Conservation (phyloP, 78 protist genomes). For the Pigoraptor vietnamica region DNA sequence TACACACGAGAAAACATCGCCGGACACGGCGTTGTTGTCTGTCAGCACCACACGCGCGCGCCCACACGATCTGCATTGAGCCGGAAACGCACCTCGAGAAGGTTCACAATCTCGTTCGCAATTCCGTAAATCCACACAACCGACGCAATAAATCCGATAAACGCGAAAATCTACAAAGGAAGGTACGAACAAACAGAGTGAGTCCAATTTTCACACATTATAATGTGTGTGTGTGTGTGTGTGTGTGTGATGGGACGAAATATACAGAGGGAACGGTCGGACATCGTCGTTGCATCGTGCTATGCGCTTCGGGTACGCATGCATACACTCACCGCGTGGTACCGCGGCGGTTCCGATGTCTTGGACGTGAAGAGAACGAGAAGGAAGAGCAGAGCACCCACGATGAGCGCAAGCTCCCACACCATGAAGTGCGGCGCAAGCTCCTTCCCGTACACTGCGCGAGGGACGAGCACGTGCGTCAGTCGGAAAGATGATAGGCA, state of each 20-base stretch:
- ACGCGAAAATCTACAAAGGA: not conserved
- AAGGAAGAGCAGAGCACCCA: not conserved
- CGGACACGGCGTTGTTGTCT: not conserved
- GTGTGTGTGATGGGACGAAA: not conserved
- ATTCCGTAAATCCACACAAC: constrained; percentile 4
- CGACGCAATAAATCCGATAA: not conserved
- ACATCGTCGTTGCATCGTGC: not conserved
- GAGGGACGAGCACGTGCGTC: no score
- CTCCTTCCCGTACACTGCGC: not conserved
- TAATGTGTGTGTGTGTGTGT: not conserved
- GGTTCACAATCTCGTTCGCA: not conserved
- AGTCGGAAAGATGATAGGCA: not conserved
- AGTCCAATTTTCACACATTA: not conserved
- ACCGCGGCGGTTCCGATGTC: not conserved
- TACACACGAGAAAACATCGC: no score
- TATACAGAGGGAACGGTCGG: not conserved
- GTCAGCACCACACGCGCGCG: not conserved
- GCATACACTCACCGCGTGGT: not conserved
- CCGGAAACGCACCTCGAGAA: not conserved
- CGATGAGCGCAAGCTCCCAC: not conserved
- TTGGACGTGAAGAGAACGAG: not conserved
- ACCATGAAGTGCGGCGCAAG: not conserved
- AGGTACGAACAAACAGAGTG: not conserved
- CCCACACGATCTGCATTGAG: not conserved
- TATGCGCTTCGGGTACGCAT: not conserved